phyloP scores from a whole-genome alignment of 2,329 filamentous ascomycete genomes.

The Coniella vitis region DNA sequence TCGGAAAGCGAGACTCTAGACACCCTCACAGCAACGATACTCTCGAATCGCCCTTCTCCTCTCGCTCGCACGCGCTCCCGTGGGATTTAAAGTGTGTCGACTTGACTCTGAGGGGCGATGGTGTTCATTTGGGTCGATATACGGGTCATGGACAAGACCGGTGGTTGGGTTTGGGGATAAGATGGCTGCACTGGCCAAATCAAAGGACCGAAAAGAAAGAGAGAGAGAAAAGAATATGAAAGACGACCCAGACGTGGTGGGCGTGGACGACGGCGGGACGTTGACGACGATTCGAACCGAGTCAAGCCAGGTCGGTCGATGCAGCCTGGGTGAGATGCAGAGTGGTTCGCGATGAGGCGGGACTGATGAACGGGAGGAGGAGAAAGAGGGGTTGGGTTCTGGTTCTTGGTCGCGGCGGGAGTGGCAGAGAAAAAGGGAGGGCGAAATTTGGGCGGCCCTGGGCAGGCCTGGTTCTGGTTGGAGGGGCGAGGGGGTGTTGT shows the following conservation, averaged over 20 bases:
- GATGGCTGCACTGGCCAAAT: constrained; percentile 26
- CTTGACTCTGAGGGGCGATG: constrained; percentile 42
- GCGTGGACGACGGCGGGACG: constrained; percentile 20
- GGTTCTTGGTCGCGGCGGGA: constrained; percentile 22
- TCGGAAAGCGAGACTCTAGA: constrained; percentile 23
- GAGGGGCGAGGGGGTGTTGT: constrained; percentile 18
- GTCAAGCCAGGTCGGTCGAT: background rate
- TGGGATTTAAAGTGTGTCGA: constrained; percentile 66
- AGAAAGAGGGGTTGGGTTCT: constrained; percentile 12
- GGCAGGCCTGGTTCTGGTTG: constrained; percentile 7
- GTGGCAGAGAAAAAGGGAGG: constrained; percentile 20
- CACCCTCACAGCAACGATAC: constrained; percentile 44
- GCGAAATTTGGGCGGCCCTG: constrained; percentile 19
- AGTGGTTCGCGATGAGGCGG: constrained; percentile 15
- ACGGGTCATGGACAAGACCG: constrained; percentile 48
- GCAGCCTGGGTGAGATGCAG: constrained; percentile 11
- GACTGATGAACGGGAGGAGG: constrained; percentile 21
- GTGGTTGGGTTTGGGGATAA: constrained; percentile 32
- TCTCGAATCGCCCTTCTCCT: constrained; percentile 50
- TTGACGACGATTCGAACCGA: constrained; percentile 17
- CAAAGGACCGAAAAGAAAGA: constrained; percentile 16
- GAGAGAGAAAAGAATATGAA: constrained; percentile 12
- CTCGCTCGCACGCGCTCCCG: constrained; percentile 59
- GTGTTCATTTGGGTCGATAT: constrained; percentile 47
- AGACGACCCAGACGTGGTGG: too few species aligned